Percentiles rank a stretch among this genome's conserved stretches.
Conservation (phyloP, 495 filamentous ascomycete genomes). For the Gamarada debralockiae region DNA sequence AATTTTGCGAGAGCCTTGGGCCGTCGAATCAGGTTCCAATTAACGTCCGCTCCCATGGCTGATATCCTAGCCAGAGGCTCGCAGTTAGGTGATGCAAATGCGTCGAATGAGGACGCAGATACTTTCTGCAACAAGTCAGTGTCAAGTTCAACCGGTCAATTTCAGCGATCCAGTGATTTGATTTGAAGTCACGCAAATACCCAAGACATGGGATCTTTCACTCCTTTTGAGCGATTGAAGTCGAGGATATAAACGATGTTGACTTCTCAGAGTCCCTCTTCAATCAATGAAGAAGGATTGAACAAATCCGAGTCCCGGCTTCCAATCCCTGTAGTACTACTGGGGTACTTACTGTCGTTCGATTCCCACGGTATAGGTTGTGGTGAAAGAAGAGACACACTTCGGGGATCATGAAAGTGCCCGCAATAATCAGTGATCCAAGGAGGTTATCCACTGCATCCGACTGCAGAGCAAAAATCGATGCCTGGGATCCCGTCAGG, state of each 20-base stretch:
- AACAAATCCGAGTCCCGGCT: too few species aligned
- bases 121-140: conserved; percentile 49
- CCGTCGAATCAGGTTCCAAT: conserved; percentile 77
- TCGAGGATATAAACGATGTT: too few species aligned
- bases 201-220: too few species aligned
- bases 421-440: conserved; percentile 87
- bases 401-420: conserved; percentile 94
- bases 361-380: conserved; percentile 86
- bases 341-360: conserved; percentile 48
- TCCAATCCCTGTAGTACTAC: too few species aligned
- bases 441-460: conserved; percentile 97
- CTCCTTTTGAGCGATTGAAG: too few species aligned
- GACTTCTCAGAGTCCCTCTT: too few species aligned
- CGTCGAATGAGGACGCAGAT: conserved; percentile 79
- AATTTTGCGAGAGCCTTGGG: conserved; percentile 73
- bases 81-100: conserved; percentile 84
- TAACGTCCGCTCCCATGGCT: conserved; percentile 74
- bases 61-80: conserved; percentile 76
- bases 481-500: conserved; percentile 85
- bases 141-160: too few species aligned
- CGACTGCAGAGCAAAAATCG: conserved; percentile 88
- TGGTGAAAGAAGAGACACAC: conserved; percentile 96
- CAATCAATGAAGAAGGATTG: too few species aligned
- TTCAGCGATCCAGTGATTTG: too few species aligned
- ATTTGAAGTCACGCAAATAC: too few species aligned